Evolutionary conservation across 139 green algal species (phyloP).

Genomic region (Coelastrella sp.): DNA sequence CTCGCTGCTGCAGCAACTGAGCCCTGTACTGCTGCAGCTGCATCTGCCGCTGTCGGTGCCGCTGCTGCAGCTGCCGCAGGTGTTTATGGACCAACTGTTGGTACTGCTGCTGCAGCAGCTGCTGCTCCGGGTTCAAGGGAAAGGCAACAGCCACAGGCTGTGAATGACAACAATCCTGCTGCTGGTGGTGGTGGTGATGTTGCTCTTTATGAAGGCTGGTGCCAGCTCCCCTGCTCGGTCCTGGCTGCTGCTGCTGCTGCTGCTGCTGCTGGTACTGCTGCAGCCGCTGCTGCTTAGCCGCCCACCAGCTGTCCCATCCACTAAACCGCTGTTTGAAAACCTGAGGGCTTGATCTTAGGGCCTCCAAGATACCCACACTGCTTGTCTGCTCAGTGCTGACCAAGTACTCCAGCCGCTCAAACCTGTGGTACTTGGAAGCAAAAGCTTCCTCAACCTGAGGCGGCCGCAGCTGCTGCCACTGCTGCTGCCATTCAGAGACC

Average conservation of each 20-base stretch:
- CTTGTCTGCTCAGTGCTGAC: not conserved
- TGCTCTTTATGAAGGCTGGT: not conserved
- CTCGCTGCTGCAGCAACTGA: conserved; percentile 10
- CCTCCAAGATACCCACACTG: not conserved
- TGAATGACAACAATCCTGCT: not conserved
- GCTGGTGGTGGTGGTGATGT: conserved; percentile 10
- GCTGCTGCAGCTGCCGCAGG: not conserved
- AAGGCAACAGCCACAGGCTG: not conserved
- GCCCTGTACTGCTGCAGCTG: conserved; percentile 21
- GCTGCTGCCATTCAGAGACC: conserved; percentile 28
- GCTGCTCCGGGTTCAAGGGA: conserved; percentile 21
- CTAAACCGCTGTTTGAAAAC: not conserved
- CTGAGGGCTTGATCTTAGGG: not conserved
- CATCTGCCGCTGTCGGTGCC: conserved; percentile 35
- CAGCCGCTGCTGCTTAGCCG: not conserved
- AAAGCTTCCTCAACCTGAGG: conserved; percentile 6
- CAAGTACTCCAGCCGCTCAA: conserved; percentile 41
- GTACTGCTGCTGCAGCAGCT: not conserved
- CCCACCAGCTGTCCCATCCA: not conserved
- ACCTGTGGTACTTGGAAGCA: not conserved
- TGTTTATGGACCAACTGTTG: not conserved
- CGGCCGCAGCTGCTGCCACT: conserved; percentile 48
- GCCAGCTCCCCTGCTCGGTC: not conserved
- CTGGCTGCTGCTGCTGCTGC: conserved; percentile 6
- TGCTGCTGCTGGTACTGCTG: conserved; percentile 33